A percentile compares a stretch with the other conserved stretches of the same genome.
phyloP scores from a whole-genome alignment of 306 rosid species.

The Astragalus glycyphyllos region DNA sequence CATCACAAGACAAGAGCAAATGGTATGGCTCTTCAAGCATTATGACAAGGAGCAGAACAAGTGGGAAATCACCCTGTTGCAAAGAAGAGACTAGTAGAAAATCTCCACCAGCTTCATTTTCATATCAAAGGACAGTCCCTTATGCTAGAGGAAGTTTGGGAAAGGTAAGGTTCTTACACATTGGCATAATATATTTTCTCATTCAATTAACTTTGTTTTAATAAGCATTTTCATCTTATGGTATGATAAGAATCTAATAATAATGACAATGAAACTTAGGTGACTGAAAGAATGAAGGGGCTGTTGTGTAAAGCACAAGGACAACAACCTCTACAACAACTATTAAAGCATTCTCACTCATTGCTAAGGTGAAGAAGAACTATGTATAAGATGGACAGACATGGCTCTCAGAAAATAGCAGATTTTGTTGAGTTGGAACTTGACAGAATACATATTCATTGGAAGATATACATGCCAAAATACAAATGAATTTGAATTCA shows the following conservation, averaged over 20 bases:
- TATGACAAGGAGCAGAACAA: constrained; percentile 73
- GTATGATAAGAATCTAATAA: background rate
- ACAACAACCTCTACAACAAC: constrained; percentile 58
- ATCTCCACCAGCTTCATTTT: constrained; percentile 65
- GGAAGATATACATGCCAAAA: too few relatives aligned
- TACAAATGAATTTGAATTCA: too few relatives aligned
- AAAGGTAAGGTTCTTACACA: constrained; percentile 74
- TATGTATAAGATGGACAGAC: constrained; percentile 5
- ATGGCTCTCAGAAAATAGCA: background rate
- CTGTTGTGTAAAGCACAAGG: constrained; percentile 69
- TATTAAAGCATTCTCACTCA: constrained; percentile 79
- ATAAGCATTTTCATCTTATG: background rate
- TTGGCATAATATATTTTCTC: constrained; percentile 5
- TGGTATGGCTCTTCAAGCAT: constrained; percentile 58
- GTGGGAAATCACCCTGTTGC: constrained; percentile 65
- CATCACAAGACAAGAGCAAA: constrained; percentile 52
- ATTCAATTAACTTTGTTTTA: background rate
- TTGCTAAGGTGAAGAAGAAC: constrained; percentile 67
- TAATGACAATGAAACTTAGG: constrained; percentile 48
- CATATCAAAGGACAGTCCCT: constrained; percentile 76
- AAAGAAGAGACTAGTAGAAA: constrained; percentile 66
- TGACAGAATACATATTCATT: too few relatives aligned
- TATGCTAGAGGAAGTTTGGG: constrained; percentile 70
- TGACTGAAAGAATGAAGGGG: constrained; percentile 70
- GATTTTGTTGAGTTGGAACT: constrained; percentile 35